Conservation (phyloP, 2,329 filamentous ascomycete species). For the Lasiodiplodia sp. region DNA sequence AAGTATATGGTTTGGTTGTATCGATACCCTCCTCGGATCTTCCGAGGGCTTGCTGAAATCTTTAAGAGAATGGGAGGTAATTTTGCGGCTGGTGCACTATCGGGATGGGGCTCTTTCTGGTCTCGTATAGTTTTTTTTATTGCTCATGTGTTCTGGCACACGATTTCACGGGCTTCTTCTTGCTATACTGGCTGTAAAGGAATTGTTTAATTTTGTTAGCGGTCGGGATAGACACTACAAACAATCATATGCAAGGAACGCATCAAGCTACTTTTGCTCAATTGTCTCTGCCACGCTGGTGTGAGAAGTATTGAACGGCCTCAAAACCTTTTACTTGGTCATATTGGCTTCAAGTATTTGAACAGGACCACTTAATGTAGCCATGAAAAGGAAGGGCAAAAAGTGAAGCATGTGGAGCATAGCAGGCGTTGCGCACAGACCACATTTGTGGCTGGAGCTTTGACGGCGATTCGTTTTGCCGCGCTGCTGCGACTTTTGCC, state of each 20-base stretch:
- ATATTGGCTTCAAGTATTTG: no score
- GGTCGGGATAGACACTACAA: not conserved
- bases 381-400: no score
- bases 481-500: constrained; percentile 18
- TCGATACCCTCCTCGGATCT: constrained; percentile 15
- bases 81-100: not conserved
- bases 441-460: constrained; percentile 8
- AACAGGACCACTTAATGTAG: no score
- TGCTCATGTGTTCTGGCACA: not conserved
- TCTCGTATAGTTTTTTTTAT: not conserved
- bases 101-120: not conserved
- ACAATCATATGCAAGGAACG: not conserved
- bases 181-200: not conserved
- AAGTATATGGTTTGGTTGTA: not conserved
- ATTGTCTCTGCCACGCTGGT: not conserved
- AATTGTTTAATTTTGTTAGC: not conserved
- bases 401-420: no score
- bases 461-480: constrained; percentile 8
- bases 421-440: not conserved
- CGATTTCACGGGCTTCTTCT: not conserved
- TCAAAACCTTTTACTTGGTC: no score
- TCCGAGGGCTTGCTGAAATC: not conserved
- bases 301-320: no score
- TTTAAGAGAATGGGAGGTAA: not conserved
- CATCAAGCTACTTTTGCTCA: not conserved